Percentiles rank a stretch among this genome's conserved stretches.
These are phyloP conservation scores for Pichia sp. DNA, from an alignment of 1,139 yeast genomes.

Conservation along the genomic window DNA sequence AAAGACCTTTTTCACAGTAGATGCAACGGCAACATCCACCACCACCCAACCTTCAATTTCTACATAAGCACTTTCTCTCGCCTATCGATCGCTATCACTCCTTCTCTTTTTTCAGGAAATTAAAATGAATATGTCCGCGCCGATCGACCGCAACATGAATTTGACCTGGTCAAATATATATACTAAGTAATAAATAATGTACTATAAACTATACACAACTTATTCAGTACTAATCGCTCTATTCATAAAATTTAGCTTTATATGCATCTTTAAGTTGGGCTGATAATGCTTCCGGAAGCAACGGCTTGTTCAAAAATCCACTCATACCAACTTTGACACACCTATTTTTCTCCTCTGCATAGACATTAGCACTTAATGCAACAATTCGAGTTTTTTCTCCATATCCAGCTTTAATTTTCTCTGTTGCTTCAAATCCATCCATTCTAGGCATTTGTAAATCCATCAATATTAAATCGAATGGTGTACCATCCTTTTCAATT, in stretches of 20 bases:
- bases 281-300: slow-evolving; percentile 42
- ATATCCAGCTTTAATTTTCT: slow-evolving; percentile 46
- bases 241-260: background rate
- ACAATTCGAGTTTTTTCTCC: slow-evolving; percentile 61
- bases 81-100: background rate
- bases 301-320: slow-evolving; percentile 71
- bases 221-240: background rate
- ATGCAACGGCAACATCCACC: background rate
- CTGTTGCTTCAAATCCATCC: slow-evolving; percentile 76
- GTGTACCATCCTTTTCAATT: slow-evolving; percentile 23
- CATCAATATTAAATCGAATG: slow-evolving; percentile 73
- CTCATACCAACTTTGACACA: slow-evolving; percentile 75
- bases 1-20: no score
- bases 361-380: slow-evolving; percentile 87
- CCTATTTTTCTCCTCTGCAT: slow-evolving; percentile 65
- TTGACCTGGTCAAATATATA: background rate
- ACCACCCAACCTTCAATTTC: background rate
- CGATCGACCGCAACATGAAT: background rate
- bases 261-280: slow-evolving; percentile 27
- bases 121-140: no score
- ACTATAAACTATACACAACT: background rate
- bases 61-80: background rate
- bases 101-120: background rate
- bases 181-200: background rate
- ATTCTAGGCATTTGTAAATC: slow-evolving; percentile 90